phyloP scores from a whole-genome alignment of 2,329 filamentous ascomycete species.

The Harringtonia aguacate region DNA sequence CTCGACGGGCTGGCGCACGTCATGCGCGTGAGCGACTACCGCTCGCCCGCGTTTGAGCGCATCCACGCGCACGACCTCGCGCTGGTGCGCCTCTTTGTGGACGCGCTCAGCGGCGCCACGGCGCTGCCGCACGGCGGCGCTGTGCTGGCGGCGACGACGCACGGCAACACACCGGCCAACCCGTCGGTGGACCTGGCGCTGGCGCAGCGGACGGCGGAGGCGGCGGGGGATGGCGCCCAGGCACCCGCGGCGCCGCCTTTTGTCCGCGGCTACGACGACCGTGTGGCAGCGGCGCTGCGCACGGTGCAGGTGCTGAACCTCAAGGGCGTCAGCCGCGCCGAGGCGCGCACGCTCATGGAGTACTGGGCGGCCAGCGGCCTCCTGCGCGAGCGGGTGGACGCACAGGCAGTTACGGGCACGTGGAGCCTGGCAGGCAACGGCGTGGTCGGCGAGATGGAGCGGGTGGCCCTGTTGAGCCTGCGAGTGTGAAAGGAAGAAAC shows the following conservation, averaged over 20 bases:
- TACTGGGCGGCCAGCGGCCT: constrained; percentile 87
- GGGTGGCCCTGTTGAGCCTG: constrained; percentile 42
- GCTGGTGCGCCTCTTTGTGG: constrained; percentile 64
- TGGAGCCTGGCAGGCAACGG: constrained; percentile 77
- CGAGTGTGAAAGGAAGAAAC: constrained; percentile 13
- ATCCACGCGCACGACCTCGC: constrained; percentile 82
- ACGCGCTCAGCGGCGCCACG: constrained; percentile 53
- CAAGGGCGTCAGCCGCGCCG: constrained; percentile 58
- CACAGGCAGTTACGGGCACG: constrained; percentile 64
- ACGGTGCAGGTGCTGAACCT: constrained; percentile 45
- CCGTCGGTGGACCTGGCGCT: constrained; percentile 61
- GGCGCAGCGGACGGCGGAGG: constrained; percentile 37
- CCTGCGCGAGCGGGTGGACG: constrained; percentile 58
- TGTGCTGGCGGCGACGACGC: constrained; percentile 63
- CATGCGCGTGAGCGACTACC: constrained; percentile 71
- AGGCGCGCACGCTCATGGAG: constrained; percentile 75
- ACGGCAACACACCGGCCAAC: constrained; percentile 55
- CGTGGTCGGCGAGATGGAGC: constrained; percentile 77
- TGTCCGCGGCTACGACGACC: constrained; percentile 43
- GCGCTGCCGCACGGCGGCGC: constrained; percentile 63
- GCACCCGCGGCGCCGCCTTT: constrained; percentile 28
- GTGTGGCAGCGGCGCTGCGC: constrained; percentile 41
- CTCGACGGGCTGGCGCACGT: constrained; percentile 73
- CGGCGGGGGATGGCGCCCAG: constrained; percentile 22
- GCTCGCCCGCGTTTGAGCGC: constrained; percentile 54